A percentile compares a stretch with the other conserved stretches of the same genome.
These are phyloP conservation scores for Diaporthe citriasiana DNA, from an alignment of 2,329 filamentous ascomycete genomes.

Conservation along the genomic window DNA sequence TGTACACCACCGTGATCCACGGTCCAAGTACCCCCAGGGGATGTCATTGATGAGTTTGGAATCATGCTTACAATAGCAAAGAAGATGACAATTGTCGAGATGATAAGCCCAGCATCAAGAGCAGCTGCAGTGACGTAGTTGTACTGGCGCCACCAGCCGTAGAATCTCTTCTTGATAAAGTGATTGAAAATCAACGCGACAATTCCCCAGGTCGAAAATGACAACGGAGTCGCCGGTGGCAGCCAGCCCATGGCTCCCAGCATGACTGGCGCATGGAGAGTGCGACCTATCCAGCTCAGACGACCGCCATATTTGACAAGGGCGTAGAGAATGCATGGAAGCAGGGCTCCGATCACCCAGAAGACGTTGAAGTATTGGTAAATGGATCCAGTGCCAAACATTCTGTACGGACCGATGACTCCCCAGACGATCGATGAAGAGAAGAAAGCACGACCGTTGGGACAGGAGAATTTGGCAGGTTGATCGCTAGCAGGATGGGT, in stretches of 20 bases:
- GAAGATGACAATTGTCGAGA: conserved; percentile 55
- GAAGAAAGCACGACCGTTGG: conserved; percentile 61
- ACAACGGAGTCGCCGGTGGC: conserved; percentile 72
- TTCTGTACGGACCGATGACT: conserved; percentile 67
- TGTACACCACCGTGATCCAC: neutral
- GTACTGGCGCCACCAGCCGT: conserved; percentile 73
- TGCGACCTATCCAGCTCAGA: conserved; percentile 55
- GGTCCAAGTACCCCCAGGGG: no score
- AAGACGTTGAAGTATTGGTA: conserved; percentile 66
- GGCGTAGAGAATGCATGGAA: conserved; percentile 64
- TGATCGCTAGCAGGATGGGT: conserved; percentile 54
- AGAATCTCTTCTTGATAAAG: conserved; percentile 64
- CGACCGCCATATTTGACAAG: conserved; percentile 48
- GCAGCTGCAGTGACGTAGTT: conserved; percentile 58
- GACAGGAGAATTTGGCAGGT: conserved; percentile 59
- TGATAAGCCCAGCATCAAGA: conserved; percentile 56
- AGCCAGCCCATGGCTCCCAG: conserved; percentile 67
- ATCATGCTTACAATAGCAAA: conserved; percentile 49
- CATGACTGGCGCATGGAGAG: conserved; percentile 69
- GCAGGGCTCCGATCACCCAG: conserved; percentile 64
- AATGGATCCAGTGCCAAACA: conserved; percentile 67
- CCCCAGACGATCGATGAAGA: conserved; percentile 70
- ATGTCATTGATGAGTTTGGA: neutral
- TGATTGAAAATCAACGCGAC: conserved; percentile 72
- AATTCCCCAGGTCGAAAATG: conserved; percentile 71